phyloP scores from a whole-genome alignment of 2,329 filamentous ascomycete genomes.

The Cladorrhinum sp. region DNA sequence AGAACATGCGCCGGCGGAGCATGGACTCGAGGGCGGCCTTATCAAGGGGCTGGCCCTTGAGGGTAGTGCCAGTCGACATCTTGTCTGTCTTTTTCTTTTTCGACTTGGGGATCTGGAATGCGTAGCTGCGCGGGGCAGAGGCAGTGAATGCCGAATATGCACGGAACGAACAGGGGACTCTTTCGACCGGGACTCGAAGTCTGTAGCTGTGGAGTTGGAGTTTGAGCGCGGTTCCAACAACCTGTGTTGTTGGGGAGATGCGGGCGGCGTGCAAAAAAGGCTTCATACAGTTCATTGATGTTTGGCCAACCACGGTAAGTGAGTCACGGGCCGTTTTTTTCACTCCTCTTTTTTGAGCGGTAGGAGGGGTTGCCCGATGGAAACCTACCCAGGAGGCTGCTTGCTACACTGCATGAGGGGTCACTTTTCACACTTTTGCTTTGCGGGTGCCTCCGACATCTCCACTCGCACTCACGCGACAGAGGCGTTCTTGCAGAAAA shows the following conservation, averaged over 20 bases:
- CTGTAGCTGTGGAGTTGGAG: constrained; percentile 3
- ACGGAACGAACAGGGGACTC: constrained; percentile 8
- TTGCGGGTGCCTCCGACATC: constrained; percentile 5
- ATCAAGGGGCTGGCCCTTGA: constrained; percentile 88
- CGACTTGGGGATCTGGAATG: constrained; percentile 15
- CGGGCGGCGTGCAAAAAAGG: constrained; percentile 14
- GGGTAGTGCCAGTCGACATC: constrained; percentile 63
- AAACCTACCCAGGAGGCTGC: constrained; percentile 13
- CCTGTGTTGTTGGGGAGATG: constrained; percentile 19
- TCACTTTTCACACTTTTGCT: not conserved
- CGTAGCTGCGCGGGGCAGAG: constrained; percentile 24
- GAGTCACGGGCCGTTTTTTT: constrained; percentile 27
- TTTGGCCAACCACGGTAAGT: constrained; percentile 22
- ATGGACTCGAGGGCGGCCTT: constrained; percentile 77
- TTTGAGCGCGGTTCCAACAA: constrained; percentile 26
- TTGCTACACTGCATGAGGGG: constrained; percentile 21
- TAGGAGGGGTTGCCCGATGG: constrained; percentile 10
- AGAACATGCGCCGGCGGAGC: constrained; percentile 85
- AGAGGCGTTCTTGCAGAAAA: constrained; percentile 17
- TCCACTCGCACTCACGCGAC: constrained; percentile 13
- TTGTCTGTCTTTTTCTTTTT: constrained; percentile 36
- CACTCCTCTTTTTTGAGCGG: constrained; percentile 15
- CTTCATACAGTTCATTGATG: constrained; percentile 27
- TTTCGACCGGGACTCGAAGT: not conserved
- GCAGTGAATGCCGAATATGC: constrained; percentile 19